Base-by-base conservation (phyloP, 805 yeast species). In the Myxozyma lipomycoides region DNA sequence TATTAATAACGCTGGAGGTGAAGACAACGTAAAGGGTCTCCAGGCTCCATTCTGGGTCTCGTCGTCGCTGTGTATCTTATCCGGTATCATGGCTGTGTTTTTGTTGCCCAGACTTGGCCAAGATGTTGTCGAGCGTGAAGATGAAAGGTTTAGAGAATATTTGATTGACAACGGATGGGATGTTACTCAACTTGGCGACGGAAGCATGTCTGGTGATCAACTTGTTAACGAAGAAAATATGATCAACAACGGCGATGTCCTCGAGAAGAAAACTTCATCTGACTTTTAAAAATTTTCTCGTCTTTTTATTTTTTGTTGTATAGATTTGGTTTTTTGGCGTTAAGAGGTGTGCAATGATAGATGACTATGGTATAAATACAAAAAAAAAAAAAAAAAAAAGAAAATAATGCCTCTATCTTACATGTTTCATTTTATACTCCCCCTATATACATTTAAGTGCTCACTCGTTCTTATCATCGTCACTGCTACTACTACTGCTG, bases 11-110 rank as follows among this genome's bases (percentile, higher is more conserved):
- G 79, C 79, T 47, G 76, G 78, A 40, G 74, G 75, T 36, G 52
- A 61, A 10, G 68, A 65, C 44, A 66, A 74, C 9, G 70, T 73
- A 53, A 61, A 67, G 50, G 93, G 91, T 58, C 73, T 79, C 63
- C 80, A 79, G 67, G 84, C 83, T 46, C 90, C 95, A 45, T 86
- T 89, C 69, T 89, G 82, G 75, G 78, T 89, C 48, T 83, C 95
- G 12, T 79, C 95, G 2, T 75, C 86, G 0, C 72, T 90, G 56
- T 86, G 95, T 65, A 62, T 85, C 38, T 74, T 88, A 61, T 78
- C 93, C 10, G 95, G 85, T 1, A 40, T 78, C 28, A 66, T 87
- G 44, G 84, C 88, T 4, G 62, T 86, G 35, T 82, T 88, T 68
- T 78, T 78, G 63, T 72, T 86, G 55, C 97, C 97, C 32, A 72